Percentiles rank a stretch among this genome's conserved stretches.
Evolutionary conservation across 345 rosid species (phyloP).

Genomic region (Orychophragmus violaceus): DNA sequence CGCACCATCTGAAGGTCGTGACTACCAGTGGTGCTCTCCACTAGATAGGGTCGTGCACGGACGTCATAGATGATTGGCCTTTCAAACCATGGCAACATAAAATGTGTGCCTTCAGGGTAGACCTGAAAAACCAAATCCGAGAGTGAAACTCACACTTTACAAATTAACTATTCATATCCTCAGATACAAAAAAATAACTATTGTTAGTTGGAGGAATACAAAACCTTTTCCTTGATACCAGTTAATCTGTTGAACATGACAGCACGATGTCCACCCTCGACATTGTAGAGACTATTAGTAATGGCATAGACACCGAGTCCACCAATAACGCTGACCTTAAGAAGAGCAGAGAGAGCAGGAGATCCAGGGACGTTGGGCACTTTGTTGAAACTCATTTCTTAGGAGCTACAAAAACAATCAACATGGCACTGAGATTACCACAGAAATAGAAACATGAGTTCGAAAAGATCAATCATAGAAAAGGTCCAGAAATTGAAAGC

Average conservation of each 20-base stretch:
- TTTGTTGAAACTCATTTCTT: slow-evolving; percentile 34
- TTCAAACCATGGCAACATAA: background rate
- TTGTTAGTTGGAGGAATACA: background rate
- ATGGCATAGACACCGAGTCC: slow-evolving; percentile 32
- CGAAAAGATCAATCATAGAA: too few species aligned
- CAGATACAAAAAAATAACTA: background rate
- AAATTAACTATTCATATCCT: background rate
- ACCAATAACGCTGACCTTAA: slow-evolving; percentile 29
- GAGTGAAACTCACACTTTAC: background rate
- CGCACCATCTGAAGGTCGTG: background rate
- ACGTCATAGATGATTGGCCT: background rate
- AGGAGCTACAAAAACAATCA: background rate
- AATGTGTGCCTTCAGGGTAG: background rate
- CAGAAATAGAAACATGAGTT: background rate
- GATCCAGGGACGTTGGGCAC: slow-evolving; percentile 34
- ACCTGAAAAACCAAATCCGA: background rate
- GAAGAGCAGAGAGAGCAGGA: slow-evolving; percentile 33
- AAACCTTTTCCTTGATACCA: slow-evolving; percentile 31
- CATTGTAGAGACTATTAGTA: slow-evolving; percentile 31
- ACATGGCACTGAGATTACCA: background rate
- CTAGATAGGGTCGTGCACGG: background rate
- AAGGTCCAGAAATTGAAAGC: background rate
- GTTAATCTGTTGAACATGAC: slow-evolving; percentile 35
- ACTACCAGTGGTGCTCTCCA: background rate
- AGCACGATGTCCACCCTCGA: slow-evolving; percentile 37